Base-by-base conservation (phyloP, 306 rosid genomes). In the Lathyrus tuberosus region DNA sequence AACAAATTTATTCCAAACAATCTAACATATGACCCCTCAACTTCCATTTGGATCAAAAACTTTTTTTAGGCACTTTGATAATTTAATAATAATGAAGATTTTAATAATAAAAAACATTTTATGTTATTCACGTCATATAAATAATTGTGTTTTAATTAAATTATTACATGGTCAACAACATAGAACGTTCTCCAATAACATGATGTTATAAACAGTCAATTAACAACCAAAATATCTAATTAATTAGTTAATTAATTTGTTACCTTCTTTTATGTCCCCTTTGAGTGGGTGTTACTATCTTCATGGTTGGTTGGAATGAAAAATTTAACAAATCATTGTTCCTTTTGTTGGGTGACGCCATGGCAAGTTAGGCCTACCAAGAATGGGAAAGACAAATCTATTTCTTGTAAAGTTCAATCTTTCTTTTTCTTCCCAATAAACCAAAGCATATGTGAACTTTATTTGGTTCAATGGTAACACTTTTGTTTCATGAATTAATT, bases 261-360 rank as follows among this genome's bases (percentile, higher is more conserved):
- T 12, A 26, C n/a, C 59, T 73, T 61, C 40, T 52, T 54, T 30
- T 76, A 2, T 52, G 78, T 52, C 12, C 57, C 63, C 71, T 24
- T 70, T 66, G 26, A 74, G 72, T 64, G 78, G 64, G 38, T 3
- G 48, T 37, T 17, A 46, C 0, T 51, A 51, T 67, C 69, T 24
- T 7, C 10, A 49, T 53, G 60, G 60, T 18, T 52, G 38, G 59
- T 33, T 33, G 37, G 37, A 33, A 33, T 33, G 8, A 33, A 33
- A 35, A 7, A 1, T 6, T 8, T 53, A 26, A 74, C 60, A 64
- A 69, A 73, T 30, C 65, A 35, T 30, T 65, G 68, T 74, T 82
- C 82, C 65, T 74, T 82, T 74, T 74, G 80, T 74, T 74, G 74
- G 74, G 71, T 74, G 80, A 73, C 82, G 78, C 78, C 77, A 82